phyloP scores from a whole-genome alignment of 768 basidiomycete species.

The Cystofilobasidium capitatum region DNA sequence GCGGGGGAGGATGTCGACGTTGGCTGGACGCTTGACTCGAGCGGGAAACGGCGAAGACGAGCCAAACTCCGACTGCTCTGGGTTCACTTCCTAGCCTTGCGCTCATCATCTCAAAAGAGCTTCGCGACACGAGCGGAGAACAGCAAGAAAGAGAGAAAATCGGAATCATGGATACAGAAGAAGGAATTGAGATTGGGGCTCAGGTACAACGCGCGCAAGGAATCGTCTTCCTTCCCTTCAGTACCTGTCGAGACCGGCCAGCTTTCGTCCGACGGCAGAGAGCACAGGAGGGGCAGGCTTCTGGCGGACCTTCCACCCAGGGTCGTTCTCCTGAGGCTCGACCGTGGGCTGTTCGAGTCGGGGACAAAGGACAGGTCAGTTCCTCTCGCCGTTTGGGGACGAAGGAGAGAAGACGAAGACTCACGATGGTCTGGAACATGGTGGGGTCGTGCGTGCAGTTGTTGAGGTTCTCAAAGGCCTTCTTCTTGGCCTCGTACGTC shows the following conservation, averaged over 20 bases:
- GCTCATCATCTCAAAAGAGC: too few species aligned
- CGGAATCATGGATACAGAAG: too few species aligned
- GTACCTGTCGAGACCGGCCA: background rate
- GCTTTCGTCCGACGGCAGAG: background rate
- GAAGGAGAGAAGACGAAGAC: background rate
- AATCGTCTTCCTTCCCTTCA: too few species aligned
- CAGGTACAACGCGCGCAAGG: too few species aligned
- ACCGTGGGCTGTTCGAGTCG: background rate
- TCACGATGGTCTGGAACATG: conserved; percentile 6
- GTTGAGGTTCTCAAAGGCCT: conserved; percentile 6
- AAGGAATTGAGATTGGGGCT: too few species aligned
- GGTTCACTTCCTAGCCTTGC: too few species aligned
- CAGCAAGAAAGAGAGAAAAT: too few species aligned
- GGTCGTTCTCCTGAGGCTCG: background rate
- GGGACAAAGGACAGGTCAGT: background rate
- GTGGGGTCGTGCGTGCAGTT: conserved; percentile 22
- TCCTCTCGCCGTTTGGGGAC: background rate
- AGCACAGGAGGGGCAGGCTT: background rate
- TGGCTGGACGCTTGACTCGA: too few species aligned
- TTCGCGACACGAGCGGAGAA: too few species aligned
- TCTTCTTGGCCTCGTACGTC: background rate
- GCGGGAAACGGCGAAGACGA: too few species aligned
- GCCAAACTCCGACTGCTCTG: too few species aligned
- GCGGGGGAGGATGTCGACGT: too few species aligned
- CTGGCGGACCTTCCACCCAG: conserved; percentile 6